phyloP scores from a whole-genome alignment of 2,329 filamentous ascomycete genomes.

The Pseudomassariella vexata region DNA sequence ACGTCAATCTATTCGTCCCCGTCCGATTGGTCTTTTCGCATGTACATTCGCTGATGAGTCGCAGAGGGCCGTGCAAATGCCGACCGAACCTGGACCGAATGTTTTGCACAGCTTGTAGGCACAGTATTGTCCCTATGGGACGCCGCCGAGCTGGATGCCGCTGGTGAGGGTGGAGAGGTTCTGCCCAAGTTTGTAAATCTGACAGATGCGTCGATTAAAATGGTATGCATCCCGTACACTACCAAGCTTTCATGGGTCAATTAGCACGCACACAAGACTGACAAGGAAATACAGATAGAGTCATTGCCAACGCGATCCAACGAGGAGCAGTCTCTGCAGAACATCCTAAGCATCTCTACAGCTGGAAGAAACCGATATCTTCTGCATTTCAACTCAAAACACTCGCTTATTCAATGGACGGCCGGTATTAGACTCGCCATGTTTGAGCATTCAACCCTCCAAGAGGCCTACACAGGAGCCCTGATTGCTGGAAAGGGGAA shows the following conservation, averaged over 20 bases:
- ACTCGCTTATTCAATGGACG: slow-evolving; percentile 93
- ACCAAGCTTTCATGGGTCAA: not conserved
- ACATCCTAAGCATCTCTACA: slow-evolving; percentile 92
- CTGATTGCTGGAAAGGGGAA: slow-evolving; percentile 94
- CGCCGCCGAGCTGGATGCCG: slow-evolving; percentile 81
- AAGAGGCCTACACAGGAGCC: slow-evolving; percentile 95
- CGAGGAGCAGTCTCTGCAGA: slow-evolving; percentile 77
- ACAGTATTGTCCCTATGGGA: slow-evolving; percentile 96
- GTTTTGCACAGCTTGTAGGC: slow-evolving; percentile 92
- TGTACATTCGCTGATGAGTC: slow-evolving; percentile 3
- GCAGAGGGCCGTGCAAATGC: slow-evolving; percentile 79
- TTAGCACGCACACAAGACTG: not conserved
- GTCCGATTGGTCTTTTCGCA: no score
- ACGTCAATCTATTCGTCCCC: no score
- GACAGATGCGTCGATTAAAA: slow-evolving; percentile 95
- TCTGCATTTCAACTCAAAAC: slow-evolving; percentile 90
- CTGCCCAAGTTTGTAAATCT: slow-evolving; percentile 92
- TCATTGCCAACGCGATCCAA: slow-evolving; percentile 77
- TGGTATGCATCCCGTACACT: slow-evolving; percentile 58
- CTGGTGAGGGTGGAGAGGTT: slow-evolving; percentile 78
- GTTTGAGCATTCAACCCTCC: slow-evolving; percentile 86
- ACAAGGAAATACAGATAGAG: slow-evolving; percentile 61
- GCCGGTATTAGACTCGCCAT: slow-evolving; percentile 88
- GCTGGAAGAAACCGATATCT: slow-evolving; percentile 93
- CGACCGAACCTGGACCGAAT: slow-evolving; percentile 91